Evolutionary conservation across 495 filamentous ascomycete genomes (phyloP).

Genomic region (Penicillium herquei): DNA sequence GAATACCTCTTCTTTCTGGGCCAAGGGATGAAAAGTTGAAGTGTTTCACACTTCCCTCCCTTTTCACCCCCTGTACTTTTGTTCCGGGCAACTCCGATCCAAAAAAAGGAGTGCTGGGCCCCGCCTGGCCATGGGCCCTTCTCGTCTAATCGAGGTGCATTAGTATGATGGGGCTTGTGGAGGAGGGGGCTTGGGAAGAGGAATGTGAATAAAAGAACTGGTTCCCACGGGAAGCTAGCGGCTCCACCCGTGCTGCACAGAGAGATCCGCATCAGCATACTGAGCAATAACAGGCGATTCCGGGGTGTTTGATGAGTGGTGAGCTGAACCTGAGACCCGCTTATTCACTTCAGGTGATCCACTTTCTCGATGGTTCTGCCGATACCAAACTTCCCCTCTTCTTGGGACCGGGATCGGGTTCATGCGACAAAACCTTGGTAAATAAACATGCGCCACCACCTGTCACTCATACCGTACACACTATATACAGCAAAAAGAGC

Average conservation of each 20-base stretch:
- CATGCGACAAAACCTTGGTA: neutral
- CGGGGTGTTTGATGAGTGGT: neutral
- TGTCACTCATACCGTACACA: neutral
- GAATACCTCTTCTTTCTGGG: neutral
- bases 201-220: neutral
- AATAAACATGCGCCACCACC: slow-evolving; percentile 1
- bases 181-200: neutral
- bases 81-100: slow-evolving; percentile 12
- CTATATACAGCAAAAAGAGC: no score
- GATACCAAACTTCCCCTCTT: neutral
- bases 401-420: neutral
- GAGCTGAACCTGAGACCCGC: slow-evolving; percentile 8
- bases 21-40: neutral
- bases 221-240: neutral
- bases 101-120: neutral
- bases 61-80: neutral
- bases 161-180: slow-evolving; percentile 13
- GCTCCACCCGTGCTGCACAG: slow-evolving; percentile 2
- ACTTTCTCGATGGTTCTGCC: neutral
- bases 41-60: neutral
- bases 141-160: slow-evolving; percentile 16
- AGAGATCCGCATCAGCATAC: slow-evolving; percentile 5
- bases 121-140: neutral
- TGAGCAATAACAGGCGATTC: slow-evolving; percentile 3
- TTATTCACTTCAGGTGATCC: neutral